These are phyloP conservation scores for Aspergillus sergii DNA, from an alignment of 2,329 filamentous ascomycete species.

Conservation along the genomic window DNA sequence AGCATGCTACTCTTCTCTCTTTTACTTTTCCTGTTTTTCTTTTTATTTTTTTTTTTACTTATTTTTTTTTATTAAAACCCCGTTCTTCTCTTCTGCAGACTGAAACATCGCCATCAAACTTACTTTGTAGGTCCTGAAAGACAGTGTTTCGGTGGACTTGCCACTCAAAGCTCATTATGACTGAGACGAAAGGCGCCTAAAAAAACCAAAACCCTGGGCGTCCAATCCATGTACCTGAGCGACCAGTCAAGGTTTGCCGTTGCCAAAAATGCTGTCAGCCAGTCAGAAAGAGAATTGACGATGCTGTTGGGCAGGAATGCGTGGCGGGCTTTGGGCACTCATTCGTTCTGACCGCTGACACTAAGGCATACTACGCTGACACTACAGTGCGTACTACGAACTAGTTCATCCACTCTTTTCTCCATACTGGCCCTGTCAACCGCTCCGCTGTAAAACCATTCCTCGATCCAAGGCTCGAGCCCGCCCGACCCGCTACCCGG, in stretches of 20 bases:
- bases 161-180: not conserved
- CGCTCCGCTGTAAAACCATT: not conserved
- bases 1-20: not conserved
- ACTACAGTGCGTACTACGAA: constrained; percentile 1
- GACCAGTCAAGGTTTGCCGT: not conserved
- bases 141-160: not conserved
- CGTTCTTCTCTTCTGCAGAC: not conserved
- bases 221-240: constrained; percentile 1
- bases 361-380: constrained; percentile 7
- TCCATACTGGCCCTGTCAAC: constrained; percentile 1
- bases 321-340: constrained; percentile 38
- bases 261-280: constrained; percentile 1
- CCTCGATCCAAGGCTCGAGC: constrained; percentile 8
- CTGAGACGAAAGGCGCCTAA: not conserved
- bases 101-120: not conserved
- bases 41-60: not conserved
- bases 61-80: no score
- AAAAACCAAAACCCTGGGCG: not conserved
- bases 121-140: not conserved
- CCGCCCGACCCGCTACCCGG: constrained; percentile 8
- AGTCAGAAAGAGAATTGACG: constrained; percentile 10
- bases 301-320: constrained; percentile 41
- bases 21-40: not conserved
- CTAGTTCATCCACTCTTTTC: constrained; percentile 2
- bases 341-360: constrained; percentile 16